Evolutionary conservation across 306 rosid species (phyloP), one percentile per base, ranked within the genome.

Genomic region (Spatholobus suberectus): DNA sequence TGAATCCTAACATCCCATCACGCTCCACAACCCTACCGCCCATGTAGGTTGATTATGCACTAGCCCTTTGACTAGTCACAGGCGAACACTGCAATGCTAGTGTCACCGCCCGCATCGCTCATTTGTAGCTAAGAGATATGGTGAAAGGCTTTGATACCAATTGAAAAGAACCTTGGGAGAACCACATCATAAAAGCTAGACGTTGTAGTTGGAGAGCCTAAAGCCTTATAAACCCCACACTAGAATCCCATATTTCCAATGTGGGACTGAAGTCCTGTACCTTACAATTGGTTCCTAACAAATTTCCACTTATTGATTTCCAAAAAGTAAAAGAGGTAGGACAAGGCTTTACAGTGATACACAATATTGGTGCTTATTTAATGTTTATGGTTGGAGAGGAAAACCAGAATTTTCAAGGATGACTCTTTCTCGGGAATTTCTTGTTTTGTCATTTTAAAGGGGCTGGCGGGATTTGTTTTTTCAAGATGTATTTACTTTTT

Each of bases 401-500:
- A 38, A 49, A 37, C 66, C 66, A 52, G 49, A 73, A 35, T 17
- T 34, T 32, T 73, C 70, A 40, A 75, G 80, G 69, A 40, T 57
- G 54, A 24, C 24, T 57, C 26, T 55, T 75, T 57, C 20, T 18
- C 17, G 14, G 5, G 11, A 49, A 9, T 46, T 13, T 46, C 32
- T 41, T 59, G 46, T 27, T 61, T 27, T 24, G 71, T 59, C 44
- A 59, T 7, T 41, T 43, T 34, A 58, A 21, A 20, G 35, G 43
- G 58, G 18, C 21, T n/a, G 81, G 21, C 61, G 47, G 5, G 44
- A 27, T 62, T 63, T 62, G 4, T 49, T 18, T 62, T 44, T 41
- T 7, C 49, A 23, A 13, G 14, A 70, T 37, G 20, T 23, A 43
- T 24, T 41, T 70, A 23, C 20, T 1, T 24, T 29, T 77, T 18